Percentiles rank a stretch among this genome's conserved stretches.
phyloP scores from a whole-genome alignment of 2,329 filamentous ascomycete species.

The Sarocladium kiliense region DNA sequence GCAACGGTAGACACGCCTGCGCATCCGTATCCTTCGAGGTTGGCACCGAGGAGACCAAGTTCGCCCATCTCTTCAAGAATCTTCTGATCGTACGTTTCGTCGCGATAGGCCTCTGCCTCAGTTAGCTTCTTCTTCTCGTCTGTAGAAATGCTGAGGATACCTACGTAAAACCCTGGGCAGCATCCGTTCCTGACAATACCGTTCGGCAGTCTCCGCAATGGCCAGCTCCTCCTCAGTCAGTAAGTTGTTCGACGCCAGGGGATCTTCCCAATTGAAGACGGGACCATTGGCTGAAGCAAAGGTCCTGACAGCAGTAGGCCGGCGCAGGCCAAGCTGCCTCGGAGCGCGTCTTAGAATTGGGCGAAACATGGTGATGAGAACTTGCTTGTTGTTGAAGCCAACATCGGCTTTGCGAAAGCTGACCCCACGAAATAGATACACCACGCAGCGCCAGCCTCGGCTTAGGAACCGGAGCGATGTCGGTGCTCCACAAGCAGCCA shows the following conservation, averaged over 20 bases:
- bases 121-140: neutral
- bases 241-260: conserved; percentile 67
- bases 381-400: neutral
- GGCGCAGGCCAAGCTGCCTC: conserved; percentile 11
- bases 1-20: conserved; percentile 84
- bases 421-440: neutral
- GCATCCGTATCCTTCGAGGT: conserved; percentile 82
- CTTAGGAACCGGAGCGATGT: conserved; percentile 7
- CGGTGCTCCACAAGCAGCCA: conserved; percentile 3
- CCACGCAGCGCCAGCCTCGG: conserved; percentile 3
- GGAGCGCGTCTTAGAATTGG: conserved; percentile 13
- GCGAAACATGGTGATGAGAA: conserved; percentile 16
- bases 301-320: conserved; percentile 18
- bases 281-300: conserved; percentile 30
- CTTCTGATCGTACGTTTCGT: conserved; percentile 79
- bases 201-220: conserved; percentile 83
- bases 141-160: conserved; percentile 20
- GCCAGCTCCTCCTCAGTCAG: conserved; percentile 88
- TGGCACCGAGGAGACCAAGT: conserved; percentile 80
- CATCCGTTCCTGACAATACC: conserved; percentile 89
- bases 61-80: conserved; percentile 92
- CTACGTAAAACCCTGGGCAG: conserved; percentile 79
- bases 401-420: neutral
- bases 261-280: conserved; percentile 87
- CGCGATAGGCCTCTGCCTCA: conserved; percentile 67